These are phyloP conservation scores for Mortierella antarctica DNA, from an alignment of 192 early-diverging fungal species.

Conservation along the genomic window DNA sequence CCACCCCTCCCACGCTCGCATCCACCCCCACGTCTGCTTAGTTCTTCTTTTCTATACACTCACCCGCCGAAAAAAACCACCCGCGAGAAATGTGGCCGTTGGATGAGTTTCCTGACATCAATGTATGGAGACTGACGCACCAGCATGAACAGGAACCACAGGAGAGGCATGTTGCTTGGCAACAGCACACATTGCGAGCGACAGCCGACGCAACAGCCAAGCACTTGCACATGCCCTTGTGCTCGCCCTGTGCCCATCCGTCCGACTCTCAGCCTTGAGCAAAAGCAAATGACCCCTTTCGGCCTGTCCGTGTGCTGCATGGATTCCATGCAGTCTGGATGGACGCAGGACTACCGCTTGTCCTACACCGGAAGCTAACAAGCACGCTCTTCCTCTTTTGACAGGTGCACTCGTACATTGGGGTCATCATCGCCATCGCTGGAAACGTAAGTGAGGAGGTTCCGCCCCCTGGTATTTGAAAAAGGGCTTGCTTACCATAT, in stretches of 20 bases:
- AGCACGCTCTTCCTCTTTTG: neutral
- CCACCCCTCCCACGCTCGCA: neutral
- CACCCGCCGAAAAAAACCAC: neutral
- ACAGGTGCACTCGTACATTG: slow-evolving; percentile 67
- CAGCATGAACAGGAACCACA: neutral
- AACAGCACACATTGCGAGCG: too few relatives aligned
- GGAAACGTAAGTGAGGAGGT: slow-evolving; percentile 63
- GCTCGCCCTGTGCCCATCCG: too few relatives aligned
- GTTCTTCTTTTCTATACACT: neutral
- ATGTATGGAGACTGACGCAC: slow-evolving; percentile 14
- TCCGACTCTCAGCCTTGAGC: too few relatives aligned
- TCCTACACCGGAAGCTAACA: too few relatives aligned
- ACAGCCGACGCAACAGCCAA: too few relatives aligned
- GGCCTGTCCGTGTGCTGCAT: too few relatives aligned
- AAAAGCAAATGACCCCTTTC: neutral
- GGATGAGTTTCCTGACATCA: slow-evolving; percentile 54
- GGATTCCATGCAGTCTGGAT: too few relatives aligned
- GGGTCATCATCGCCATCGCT: slow-evolving; percentile 69
- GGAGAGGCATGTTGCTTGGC: neutral
- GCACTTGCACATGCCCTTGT: too few relatives aligned
- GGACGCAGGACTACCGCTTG: too few relatives aligned
- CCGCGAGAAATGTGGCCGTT: slow-evolving; percentile 50
- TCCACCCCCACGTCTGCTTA: neutral
- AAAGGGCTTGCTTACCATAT: slow-evolving; percentile 3
- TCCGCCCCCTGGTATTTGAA: neutral